Percentiles rank a stretch among this genome's conserved stretches.
Evolutionary conservation across 2,329 filamentous ascomycete genomes (phyloP).

Genomic region (Esteya vermicola): DNA sequence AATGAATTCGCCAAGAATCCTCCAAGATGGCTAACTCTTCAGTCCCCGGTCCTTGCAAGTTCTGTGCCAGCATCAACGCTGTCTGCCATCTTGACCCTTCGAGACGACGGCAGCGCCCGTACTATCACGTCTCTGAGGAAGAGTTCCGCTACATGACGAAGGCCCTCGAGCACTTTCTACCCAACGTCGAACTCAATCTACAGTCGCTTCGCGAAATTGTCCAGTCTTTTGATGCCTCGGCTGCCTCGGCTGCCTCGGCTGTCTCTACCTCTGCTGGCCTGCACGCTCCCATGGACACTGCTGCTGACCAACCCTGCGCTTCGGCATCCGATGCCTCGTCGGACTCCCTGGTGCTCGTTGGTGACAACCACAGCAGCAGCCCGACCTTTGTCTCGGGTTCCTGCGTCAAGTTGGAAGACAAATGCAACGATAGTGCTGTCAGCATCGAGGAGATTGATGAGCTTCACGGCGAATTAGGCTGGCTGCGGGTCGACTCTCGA

Average conservation of each 20-base stretch:
- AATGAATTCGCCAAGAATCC: too few species aligned
- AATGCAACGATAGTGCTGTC: constrained; percentile 1
- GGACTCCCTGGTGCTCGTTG: constrained; percentile 5
- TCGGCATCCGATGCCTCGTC: neutral
- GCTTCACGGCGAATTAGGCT: constrained; percentile 12
- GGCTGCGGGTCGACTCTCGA: constrained; percentile 12
- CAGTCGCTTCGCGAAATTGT: constrained; percentile 11
- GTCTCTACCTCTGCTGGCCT: neutral
- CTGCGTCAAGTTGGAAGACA: too few species aligned
- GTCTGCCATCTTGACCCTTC: constrained; percentile 15
- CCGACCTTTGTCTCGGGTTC: neutral
- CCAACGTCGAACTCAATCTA: constrained; percentile 13
- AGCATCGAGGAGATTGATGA: constrained; percentile 12
- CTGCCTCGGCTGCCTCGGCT: too few species aligned
- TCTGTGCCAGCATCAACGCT: constrained; percentile 15
- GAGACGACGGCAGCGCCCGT: constrained; percentile 15
- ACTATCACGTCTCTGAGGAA: constrained; percentile 17
- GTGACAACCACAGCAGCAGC: constrained; percentile 1
- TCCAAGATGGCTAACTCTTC: neutral
- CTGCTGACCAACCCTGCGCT: neutral
- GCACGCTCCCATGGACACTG: neutral
- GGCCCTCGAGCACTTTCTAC: constrained; percentile 15
- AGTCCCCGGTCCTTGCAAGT: constrained; percentile 16
- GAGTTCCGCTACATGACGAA: constrained; percentile 16
- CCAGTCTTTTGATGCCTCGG: constrained; percentile 4